Evolutionary conservation across 768 basidiomycete genomes (phyloP), one percentile per base, ranked within the genome.

Genomic region (Steccherinum ochraceum): DNA sequence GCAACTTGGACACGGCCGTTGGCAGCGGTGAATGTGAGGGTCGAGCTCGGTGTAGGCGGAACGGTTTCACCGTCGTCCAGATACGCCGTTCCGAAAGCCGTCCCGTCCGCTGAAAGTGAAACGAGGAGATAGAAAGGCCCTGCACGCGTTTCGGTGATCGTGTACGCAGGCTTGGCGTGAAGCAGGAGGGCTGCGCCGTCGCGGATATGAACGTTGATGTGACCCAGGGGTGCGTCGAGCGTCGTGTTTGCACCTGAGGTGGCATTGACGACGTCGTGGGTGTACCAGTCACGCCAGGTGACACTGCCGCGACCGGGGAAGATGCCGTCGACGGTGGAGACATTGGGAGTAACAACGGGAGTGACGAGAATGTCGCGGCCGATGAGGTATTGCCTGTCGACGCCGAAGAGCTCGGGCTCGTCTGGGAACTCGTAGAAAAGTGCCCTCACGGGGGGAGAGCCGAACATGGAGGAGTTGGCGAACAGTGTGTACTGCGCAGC

Each of bases 341-440:
- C 79, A 57, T 86, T 86, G 0, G 86, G 85, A 11, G 67, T 69
- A 30, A 90, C 66, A 0, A 90, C 88, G 1, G 89, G 89, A 0
- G 88, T 88, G 48, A 91, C 79, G 40, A 91, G 76, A 45, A 92
- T 74, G 55, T 84, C 77, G 16, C 73, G 52, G 12, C 89, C 89
- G 39, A 91, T 65, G 57, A 91, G 59, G 71, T 86, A 92, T 63
- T 92, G 89, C 20, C 70, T 65, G 57, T 86, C 82, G 11, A 86
- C 66, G 23, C 65, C 67, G 52, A 83, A 83, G 2, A 84, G 63
- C 53, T 84, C 81, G 0, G 81, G 76, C 54, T 88, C 81, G 40
- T 83, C 68, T 0, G 84, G 84, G 70, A 88, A 90, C 61, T 89
- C 84, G 59, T 77, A 89, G 74, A 87, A 89, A 25, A 90, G 72